Percentiles rank a stretch among this genome's conserved stretches.
phyloP scores from a whole-genome alignment of 371 early-diverging fungal species.

The Syncephalis plumigaleata region DNA sequence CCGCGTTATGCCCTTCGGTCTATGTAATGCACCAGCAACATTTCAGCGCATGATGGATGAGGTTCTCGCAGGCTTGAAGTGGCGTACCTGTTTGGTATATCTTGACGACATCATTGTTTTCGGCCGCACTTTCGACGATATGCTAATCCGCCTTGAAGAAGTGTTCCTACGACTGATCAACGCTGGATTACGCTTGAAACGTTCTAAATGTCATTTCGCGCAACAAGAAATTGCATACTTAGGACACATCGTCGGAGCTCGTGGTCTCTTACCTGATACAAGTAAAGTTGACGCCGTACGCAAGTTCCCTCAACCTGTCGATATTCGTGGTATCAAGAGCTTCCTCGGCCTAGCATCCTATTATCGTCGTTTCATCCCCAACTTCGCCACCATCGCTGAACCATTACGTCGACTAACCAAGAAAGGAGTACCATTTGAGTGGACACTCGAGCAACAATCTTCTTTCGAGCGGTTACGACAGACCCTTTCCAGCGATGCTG shows the following conservation, averaged over 20 bases:
- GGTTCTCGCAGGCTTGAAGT: conserved; percentile 11
- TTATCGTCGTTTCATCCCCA: conserved; percentile 16
- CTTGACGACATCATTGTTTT: conserved; percentile 27
- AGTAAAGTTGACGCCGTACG: conserved; percentile 9
- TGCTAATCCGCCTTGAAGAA: conserved; percentile 11
- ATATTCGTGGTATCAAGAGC: conserved; percentile 7
- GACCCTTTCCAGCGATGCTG: conserved; percentile 7
- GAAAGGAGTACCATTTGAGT: conserved; percentile 8
- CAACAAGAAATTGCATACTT: conserved; percentile 11
- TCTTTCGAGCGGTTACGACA: conserved; percentile 11
- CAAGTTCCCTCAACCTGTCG: conserved; percentile 6
- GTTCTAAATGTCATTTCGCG: conserved; percentile 19
- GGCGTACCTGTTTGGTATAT: conserved; percentile 15
- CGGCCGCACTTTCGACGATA: conserved; percentile 12
- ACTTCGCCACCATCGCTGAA: conserved; percentile 6
- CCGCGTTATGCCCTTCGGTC: conserved; percentile 16
- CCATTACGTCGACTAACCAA: conserved; percentile 9
- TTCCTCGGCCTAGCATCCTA: conserved; percentile 15
- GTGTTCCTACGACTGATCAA: conserved; percentile 15
- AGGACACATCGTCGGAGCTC: conserved; percentile 13
- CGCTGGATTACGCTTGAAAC: conserved; percentile 13
- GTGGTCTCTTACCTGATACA: conserved; percentile 10
- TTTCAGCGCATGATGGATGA: conserved; percentile 17
- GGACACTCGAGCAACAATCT: conserved; percentile 6
- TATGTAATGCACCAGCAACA: conserved; percentile 16